Conservation (phyloP, 768 basidiomycete species). For the Rhodotorula sphaerocarpa region DNA sequence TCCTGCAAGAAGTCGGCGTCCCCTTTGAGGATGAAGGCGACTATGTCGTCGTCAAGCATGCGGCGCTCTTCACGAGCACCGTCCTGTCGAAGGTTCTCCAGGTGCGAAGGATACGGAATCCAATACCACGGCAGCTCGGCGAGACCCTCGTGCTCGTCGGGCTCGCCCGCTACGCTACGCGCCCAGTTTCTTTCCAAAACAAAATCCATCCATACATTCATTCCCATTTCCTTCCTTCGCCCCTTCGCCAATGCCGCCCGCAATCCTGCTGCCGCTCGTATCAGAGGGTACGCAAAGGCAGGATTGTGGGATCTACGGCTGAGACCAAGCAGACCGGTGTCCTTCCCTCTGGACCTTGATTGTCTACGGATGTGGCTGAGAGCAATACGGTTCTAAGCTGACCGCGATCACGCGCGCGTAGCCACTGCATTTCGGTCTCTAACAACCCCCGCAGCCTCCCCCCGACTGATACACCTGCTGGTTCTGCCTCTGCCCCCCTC, state of each 20-base stretch:
- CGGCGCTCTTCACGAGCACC: slow-evolving; percentile 71
- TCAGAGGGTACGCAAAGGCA: no score
- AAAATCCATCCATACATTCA: no score
- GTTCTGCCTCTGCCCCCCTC: not conserved
- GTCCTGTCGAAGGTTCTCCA: slow-evolving; percentile 56
- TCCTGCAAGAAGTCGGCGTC: slow-evolving; percentile 62
- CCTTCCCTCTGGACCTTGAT: no score
- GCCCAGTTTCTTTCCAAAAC: not conserved
- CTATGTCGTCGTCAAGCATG: slow-evolving; percentile 64
- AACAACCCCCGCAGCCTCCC: not conserved
- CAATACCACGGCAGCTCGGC: not conserved
- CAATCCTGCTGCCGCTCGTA: no score
- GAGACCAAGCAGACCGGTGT: no score
- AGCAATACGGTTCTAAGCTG: slow-evolving; percentile 4
- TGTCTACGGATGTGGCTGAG: no score
- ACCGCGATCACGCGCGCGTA: slow-evolving; percentile 29
- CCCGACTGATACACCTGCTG: slow-evolving; percentile 11
- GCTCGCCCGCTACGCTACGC: not conserved
- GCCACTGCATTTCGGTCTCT: slow-evolving; percentile 3
- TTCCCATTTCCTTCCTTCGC: no score
- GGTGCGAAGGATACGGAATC: slow-evolving; percentile 46
- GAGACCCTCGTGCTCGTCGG: not conserved
- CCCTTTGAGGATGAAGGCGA: slow-evolving; percentile 68
- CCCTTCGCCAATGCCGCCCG: no score
- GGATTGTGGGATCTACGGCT: no score